Percentiles rank a stretch among this genome's conserved stretches.
These are phyloP conservation scores for Ceratobasidium sp. DNA, from an alignment of 1,284 basidiomycete genomes.

Conservation along the genomic window DNA sequence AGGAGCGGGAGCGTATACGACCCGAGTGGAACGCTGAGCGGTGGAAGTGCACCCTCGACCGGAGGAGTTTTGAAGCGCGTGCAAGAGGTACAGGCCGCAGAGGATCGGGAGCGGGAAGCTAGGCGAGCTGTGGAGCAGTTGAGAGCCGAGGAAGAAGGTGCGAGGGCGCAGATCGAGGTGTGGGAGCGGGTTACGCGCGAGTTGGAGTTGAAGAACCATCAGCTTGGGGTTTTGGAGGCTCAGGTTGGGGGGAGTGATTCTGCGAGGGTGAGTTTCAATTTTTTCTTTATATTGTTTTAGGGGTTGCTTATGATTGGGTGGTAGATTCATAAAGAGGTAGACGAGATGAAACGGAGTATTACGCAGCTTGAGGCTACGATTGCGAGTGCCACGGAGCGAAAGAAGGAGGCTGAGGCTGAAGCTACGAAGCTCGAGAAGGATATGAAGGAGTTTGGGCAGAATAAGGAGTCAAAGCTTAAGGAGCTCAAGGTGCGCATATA, in stretches of 20 bases:
- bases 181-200: slow-evolving; percentile 80
- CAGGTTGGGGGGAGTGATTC: slow-evolving; percentile 93
- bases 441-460: slow-evolving; percentile 98
- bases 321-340: slow-evolving; percentile 86
- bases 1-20: slow-evolving; percentile 97
- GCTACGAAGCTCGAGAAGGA: slow-evolving; percentile 91
- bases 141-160: slow-evolving; percentile 61
- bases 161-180: slow-evolving; percentile 68
- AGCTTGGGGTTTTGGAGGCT: slow-evolving; percentile 84
- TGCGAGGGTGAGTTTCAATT: slow-evolving; percentile 70
- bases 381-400: slow-evolving; percentile 77
- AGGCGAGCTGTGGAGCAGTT: slow-evolving; percentile 63
- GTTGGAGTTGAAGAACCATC: slow-evolving; percentile 90
- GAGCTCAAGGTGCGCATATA: slow-evolving; percentile 82
- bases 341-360: slow-evolving; percentile 77
- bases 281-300: not conserved
- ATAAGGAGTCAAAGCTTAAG: slow-evolving; percentile 96
- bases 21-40: slow-evolving; percentile 92
- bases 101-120: slow-evolving; percentile 64
- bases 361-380: slow-evolving; percentile 74
- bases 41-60: slow-evolving; percentile 86
- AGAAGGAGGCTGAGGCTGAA: slow-evolving; percentile 81
- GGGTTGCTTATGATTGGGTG: slow-evolving; percentile 4
- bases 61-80: slow-evolving; percentile 86
- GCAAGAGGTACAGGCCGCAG: slow-evolving; percentile 80